A percentile compares a stretch with the other conserved stretches of the same genome.
Evolutionary conservation across 129 eudicot genomes (phyloP).

Genomic region (Tagetes patula): DNA sequence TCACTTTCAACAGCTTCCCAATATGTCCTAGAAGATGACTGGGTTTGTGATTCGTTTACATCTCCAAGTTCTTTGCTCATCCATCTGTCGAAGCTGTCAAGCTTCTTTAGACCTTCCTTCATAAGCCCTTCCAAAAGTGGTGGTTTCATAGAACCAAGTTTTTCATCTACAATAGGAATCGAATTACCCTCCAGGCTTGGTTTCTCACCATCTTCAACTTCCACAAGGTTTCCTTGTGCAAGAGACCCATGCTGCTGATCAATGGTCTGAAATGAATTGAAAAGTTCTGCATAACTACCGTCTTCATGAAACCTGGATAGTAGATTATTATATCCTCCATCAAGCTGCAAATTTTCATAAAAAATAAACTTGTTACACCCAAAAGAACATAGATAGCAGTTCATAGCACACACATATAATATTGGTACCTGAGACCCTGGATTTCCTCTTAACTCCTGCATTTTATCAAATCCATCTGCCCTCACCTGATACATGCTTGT

Average conservation of each 20-base stretch:
- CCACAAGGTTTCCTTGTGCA: constrained; percentile 35
- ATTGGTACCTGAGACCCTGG: constrained; percentile 68
- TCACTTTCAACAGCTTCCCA: constrained; percentile 84
- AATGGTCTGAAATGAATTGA: constrained; percentile 38
- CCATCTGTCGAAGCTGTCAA: constrained; percentile 97
- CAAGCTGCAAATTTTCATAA: constrained; percentile 40
- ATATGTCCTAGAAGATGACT: constrained; percentile 67
- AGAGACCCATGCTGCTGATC: constrained; percentile 31
- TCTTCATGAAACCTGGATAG: constrained; percentile 43
- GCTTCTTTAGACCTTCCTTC: constrained; percentile 79
- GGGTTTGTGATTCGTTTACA: constrained; percentile 66
- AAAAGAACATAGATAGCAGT: too few species aligned
- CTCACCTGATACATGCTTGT: constrained; percentile 39
- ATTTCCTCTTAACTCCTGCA: constrained; percentile 38
- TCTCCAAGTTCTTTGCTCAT: constrained; percentile 93
- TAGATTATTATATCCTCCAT: constrained; percentile 42
- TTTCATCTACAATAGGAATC: constrained; percentile 29
- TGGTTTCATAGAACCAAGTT: constrained; percentile 51
- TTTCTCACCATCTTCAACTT: constrained; percentile 39
- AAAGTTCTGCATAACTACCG: constrained; percentile 36
- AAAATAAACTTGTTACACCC: neutral
- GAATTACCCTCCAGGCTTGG: constrained; percentile 37
- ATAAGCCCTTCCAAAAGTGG: constrained; percentile 61
- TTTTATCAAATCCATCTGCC: constrained; percentile 41
- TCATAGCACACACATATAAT: too few species aligned